Evolutionary conservation across 2,329 filamentous ascomycete species (phyloP), one percentile per base, ranked within the genome.

Genomic region (Delphinella strobiligena): DNA sequence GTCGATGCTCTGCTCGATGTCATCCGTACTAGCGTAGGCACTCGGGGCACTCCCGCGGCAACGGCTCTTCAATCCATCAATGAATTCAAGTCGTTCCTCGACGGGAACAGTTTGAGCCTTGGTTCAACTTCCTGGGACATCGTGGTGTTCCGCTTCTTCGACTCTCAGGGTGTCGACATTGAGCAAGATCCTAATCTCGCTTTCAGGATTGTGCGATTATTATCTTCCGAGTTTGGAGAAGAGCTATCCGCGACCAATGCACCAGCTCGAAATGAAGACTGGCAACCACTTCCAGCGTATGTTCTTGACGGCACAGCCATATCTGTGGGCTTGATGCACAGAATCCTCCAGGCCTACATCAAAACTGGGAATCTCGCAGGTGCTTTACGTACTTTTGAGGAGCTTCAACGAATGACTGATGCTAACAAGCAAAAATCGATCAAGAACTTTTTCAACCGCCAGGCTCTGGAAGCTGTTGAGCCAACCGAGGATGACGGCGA

Each of bases 1-100:
- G 57, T 75, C 19, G 70, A 75, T 48, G 69, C 66, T 12, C 51
- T 75, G 11, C 51, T 69, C 31, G 71, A 67, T 43, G 38, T 42
- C 9, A 51, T 68, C 31, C 63, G 62, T 39, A 48, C 65, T 16
- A 67, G 66, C 33, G 60, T 64, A 16, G 62, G 61, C n/a, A 41
- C 45, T 22, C 49, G 60, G 44, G 63, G 63, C 22, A 62, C 48
- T 45, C 51, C 45, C 39, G 56, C 54, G 27, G 56, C 51, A 46
- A 49, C 41, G n/a, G 51, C 59, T 38, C 49, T 65, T 1, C 32
- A 50, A 34, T 50, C 53, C 22, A 45, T 67, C 42, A 49, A 52
- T 54, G 45, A 44, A 3, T 47, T 66, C 30, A 62, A 63, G 44
- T 29, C 32, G 8, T 54, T 68, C 24, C 50, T 68, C 12, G 51